phyloP scores from a whole-genome alignment of 164 flowering plant species.

The Cinnamomum micranthum region DNA sequence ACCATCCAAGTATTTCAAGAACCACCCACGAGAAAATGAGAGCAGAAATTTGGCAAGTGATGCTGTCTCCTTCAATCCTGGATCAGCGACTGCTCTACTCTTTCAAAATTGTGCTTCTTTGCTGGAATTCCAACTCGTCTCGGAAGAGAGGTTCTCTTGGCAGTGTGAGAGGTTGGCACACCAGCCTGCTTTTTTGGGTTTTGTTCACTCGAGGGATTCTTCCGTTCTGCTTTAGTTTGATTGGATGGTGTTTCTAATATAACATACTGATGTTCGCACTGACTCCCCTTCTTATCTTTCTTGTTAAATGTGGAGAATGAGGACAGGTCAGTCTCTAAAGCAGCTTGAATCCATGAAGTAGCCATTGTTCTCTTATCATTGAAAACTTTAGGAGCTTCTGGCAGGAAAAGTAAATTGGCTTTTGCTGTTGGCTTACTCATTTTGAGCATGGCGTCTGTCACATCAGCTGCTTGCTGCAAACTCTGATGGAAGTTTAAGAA shows the following conservation, averaged over 20 bases:
- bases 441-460: conserved; percentile 26
- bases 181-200: conserved; percentile 17
- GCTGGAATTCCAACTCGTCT: conserved; percentile 14
- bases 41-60: conserved; percentile 35
- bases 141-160: conserved; percentile 20
- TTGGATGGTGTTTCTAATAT: conserved; percentile 30
- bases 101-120: conserved; percentile 21
- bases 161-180: conserved; percentile 9
- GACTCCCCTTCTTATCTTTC: conserved; percentile 23
- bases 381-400: conserved; percentile 16
- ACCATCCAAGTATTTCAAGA: conserved; percentile 51
- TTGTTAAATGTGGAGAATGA: conserved; percentile 32
- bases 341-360: conserved; percentile 54
- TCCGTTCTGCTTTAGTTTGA: conserved; percentile 6
- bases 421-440: conserved; percentile 15
- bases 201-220: conserved; percentile 25
- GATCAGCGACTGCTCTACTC: conserved; percentile 24
- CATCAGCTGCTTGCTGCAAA: conserved; percentile 31
- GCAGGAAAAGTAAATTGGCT: not conserved
- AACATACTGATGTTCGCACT: conserved; percentile 24
- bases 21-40: conserved; percentile 45
- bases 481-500: conserved; percentile 46
- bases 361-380: conserved; percentile 28
- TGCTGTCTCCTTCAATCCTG: conserved; percentile 37
- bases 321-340: conserved; percentile 48